These are phyloP conservation scores for Dichotomopilus funicola DNA, from an alignment of 2,329 filamentous ascomycete genomes.

Conservation along the genomic window DNA sequence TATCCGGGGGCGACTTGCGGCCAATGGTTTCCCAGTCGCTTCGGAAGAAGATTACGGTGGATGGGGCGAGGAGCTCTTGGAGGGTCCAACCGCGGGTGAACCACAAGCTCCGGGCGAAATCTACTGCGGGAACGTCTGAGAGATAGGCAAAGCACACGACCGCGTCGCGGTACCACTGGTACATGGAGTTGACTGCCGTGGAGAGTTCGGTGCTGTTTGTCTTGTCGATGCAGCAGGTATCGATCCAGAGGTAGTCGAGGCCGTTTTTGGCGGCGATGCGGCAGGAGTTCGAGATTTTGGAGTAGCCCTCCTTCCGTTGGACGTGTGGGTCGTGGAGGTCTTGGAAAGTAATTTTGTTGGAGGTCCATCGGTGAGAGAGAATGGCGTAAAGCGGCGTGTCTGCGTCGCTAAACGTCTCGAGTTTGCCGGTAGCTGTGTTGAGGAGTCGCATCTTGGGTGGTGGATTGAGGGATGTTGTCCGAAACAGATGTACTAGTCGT, in stretches of 20 bases:
- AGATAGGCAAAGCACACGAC: conserved; percentile 31
- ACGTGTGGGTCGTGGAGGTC: conserved; percentile 1
- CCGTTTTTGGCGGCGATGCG: conserved; percentile 23
- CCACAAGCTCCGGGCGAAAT: conserved; percentile 10
- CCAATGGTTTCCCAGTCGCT: background rate
- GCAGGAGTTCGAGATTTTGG: conserved; percentile 29
- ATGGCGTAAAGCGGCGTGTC: background rate
- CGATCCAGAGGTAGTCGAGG: conserved; percentile 29
- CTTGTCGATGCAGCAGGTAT: conserved; percentile 34
- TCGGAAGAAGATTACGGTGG: background rate
- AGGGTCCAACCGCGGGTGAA: conserved; percentile 21
- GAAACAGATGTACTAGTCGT: too few species aligned
- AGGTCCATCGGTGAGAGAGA: background rate
- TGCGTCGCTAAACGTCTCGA: background rate
- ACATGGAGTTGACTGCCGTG: conserved; percentile 34
- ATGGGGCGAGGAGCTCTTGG: conserved; percentile 14
- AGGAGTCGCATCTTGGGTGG: background rate
- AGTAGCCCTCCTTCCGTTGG: conserved; percentile 24
- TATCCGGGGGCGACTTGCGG: background rate
- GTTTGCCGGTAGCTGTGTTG: background rate
- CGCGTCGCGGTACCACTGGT: conserved; percentile 25
- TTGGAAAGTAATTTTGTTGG: background rate
- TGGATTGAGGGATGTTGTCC: background rate
- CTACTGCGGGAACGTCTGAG: background rate
- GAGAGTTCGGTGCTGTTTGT: conserved; percentile 29